phyloP scores from a whole-genome alignment of 1,284 basidiomycete genomes.

The Ganoderma multipileum region DNA sequence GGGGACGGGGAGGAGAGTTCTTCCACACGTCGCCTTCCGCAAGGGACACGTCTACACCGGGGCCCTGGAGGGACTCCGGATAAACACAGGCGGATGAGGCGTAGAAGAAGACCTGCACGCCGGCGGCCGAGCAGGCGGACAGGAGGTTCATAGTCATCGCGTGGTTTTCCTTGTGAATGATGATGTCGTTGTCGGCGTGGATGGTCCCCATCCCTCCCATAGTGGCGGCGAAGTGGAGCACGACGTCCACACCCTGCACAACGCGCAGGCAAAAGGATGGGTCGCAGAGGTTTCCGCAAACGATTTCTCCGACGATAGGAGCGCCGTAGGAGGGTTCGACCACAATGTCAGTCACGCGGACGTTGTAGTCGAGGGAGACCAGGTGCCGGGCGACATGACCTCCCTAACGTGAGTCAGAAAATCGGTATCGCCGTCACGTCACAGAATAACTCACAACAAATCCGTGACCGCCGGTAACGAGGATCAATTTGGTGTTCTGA shows the following conservation, averaged over 20 bases:
- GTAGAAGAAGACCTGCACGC: slow-evolving; percentile 55
- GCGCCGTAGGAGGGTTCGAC: slow-evolving; percentile 37
- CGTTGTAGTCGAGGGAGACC: slow-evolving; percentile 37
- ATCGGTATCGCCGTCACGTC: neutral
- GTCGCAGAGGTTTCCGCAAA: slow-evolving; percentile 57
- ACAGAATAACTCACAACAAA: slow-evolving; percentile 54
- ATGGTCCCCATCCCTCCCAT: slow-evolving; percentile 72
- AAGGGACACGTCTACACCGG: slow-evolving; percentile 48
- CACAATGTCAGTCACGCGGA: slow-evolving; percentile 54
- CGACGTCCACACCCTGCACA: slow-evolving; percentile 47
- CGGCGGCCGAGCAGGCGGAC: slow-evolving; percentile 44
- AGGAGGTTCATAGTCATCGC: slow-evolving; percentile 57
- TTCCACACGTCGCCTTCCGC: slow-evolving; percentile 53
- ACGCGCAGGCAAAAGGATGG: slow-evolving; percentile 45
- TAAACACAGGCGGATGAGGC: slow-evolving; percentile 70
- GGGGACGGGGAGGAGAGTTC: slow-evolving; percentile 47
- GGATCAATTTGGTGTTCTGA: slow-evolving; percentile 34
- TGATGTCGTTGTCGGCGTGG: slow-evolving; percentile 54
- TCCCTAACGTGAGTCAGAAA: slow-evolving; percentile 45
- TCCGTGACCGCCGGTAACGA: slow-evolving; percentile 62
- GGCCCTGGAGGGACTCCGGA: slow-evolving; percentile 50
- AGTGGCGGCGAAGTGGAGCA: slow-evolving; percentile 64
- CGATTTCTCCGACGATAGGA: slow-evolving; percentile 43
- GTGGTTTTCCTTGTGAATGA: slow-evolving; percentile 58
- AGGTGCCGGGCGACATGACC: slow-evolving; percentile 56